Evolutionary conservation across 1,139 yeast genomes (phyloP).

Genomic region (Geotrichum histeridarum): DNA sequence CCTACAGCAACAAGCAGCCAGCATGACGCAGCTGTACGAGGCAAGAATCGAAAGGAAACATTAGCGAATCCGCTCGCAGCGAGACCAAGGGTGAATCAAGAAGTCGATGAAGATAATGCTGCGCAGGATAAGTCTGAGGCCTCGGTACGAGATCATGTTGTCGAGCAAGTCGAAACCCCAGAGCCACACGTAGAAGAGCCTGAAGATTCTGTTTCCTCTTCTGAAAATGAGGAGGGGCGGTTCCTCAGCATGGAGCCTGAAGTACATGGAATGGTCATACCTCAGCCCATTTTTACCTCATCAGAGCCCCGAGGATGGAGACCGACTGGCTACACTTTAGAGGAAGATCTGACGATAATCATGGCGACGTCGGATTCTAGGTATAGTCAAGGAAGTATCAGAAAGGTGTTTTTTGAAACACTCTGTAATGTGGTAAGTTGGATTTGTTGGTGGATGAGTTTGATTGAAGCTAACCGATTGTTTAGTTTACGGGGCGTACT

Average conservation of each 20-base stretch:
- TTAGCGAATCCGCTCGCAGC: too few species aligned
- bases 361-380: conserved; percentile 7
- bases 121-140: neutral
- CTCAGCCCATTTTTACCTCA: neutral
- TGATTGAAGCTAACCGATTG: neutral
- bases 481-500: conserved; percentile 3
- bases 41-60: too few species aligned
- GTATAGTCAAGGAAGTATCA: conserved; percentile 5
- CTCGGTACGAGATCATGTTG: neutral
- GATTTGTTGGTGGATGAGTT: neutral
- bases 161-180: too few species aligned
- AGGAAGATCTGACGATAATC: conserved; percentile 13
- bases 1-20: too few species aligned
- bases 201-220: neutral
- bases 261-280: neutral
- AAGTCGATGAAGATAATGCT: too few species aligned
- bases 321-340: conserved; percentile 1
- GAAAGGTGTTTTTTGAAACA: conserved; percentile 7
- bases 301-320: neutral
- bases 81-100: too few species aligned
- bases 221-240: neutral
- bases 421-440: conserved; percentile 1
- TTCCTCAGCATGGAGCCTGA: neutral
- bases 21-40: too few species aligned
- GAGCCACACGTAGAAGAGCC: neutral